Evolutionary conservation across 768 basidiomycete species (phyloP), one percentile per base, ranked within the genome.

Genomic region (Lyophyllum semitale): DNA sequence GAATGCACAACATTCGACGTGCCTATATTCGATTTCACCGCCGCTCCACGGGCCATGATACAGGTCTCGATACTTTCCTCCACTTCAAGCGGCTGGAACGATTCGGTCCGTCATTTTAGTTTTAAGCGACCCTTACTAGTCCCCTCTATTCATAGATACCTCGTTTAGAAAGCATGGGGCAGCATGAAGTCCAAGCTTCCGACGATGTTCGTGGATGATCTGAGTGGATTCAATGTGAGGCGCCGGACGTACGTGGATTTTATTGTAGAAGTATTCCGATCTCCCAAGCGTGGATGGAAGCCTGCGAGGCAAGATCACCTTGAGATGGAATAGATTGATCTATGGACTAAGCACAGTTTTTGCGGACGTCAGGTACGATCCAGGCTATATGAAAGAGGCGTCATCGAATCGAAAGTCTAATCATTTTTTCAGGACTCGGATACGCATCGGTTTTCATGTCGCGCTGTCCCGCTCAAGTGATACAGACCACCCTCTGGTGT

Each of bases 1-100:
- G 13, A 20, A 1, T 26, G 20, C 26, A 15, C 15, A 8, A 13
- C 40, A n/a, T 52, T 44, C 32, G 23, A 37, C 22, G 3, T 25
- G 29, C 42, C 42, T 2, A 22, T 52, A 27, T 44, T 52, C 29
- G 51, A 52, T 23, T 51, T 51, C 40, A 42, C 50, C 8, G 43
- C 29, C 15, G 42, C 44, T 8, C 51, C 51, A n/a, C 42, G 23
- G 2, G 52, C 44, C 29, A 35, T 13, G 8, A 35, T 35, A 35
- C 3, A 15, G 4, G 33, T 15, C 7, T 8, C 7, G 4, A 13
- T 35, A 35, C 3, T 3, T 15, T 8, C 15, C 13, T 15, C 8
- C 33, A 13, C 15, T 13, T 3, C 8, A n/a, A n/a, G n/a, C n/a
- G n/a, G n/a, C n/a, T n/a, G n/a, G n/a, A n/a, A n/a, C n/a, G n/a